Evolutionary conservation across 164 flowering plant species (phyloP), one percentile per base, ranked within the genome.

Genomic region (Macadamia integrifolia): DNA sequence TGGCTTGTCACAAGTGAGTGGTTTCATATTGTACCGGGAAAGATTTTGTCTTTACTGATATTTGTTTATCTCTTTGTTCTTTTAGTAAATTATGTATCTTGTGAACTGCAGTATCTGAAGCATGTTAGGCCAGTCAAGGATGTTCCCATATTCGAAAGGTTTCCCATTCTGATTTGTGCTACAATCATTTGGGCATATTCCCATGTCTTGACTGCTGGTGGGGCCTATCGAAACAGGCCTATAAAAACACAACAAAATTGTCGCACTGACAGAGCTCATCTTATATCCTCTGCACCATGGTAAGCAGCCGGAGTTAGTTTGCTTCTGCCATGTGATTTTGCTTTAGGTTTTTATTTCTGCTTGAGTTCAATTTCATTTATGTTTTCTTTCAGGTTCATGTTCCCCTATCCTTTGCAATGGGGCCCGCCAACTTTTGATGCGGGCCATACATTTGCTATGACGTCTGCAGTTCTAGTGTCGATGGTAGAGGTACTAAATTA

Each of bases 61-160:
- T 52, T 66, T 14, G 9, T 29, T 14, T 10, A 6, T 62, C 43
- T 40, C 58, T 44, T 48, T 58, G 6, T 61, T 40, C 58, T 43
- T 30, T 61, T 68, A 66, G 9, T 59, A 55, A 60, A 50, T 9
- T 10, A 18, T 48, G 44, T 6, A 44, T 64, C 62, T 64, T 62
- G 50, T 61, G 35, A 58, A 63, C 29, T 86, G 85, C 90, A 95
- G 98, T 95, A 89, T 76, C 74, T 92, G 71, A 92, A 95, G 89
- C 92, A 95, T 71, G 71, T 86, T 62, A 89, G 81, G 69, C 87
- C 81, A 68, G 48, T 85, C 52, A 83, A 75, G 70, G 90, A 84
- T 60, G 61, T 89, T 62, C 99, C 99, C 42, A 86, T 95, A 60
- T 92, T 95, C 66, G 99, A 95, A 69, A 79, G 98, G 28, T 95